Evolutionary conservation across 2,329 filamentous ascomycete species (phyloP), one percentile per base, ranked within the genome.

Genomic region (Fusarium duplospermum): DNA sequence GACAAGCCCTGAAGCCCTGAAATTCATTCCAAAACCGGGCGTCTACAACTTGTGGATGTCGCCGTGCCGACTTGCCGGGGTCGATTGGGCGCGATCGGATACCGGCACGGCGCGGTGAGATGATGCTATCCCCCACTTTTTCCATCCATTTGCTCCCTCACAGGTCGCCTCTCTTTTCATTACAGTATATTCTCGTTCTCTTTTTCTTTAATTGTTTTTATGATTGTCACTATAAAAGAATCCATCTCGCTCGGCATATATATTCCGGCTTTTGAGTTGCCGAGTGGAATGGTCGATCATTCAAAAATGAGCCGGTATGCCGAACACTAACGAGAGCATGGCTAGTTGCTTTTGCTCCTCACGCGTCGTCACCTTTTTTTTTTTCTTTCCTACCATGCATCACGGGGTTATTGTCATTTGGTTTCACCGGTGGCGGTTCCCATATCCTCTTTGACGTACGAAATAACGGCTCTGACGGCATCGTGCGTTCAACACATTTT

Each of bases 71-170:
- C 77, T 77, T 78, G 74, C 76, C 76, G 76, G 76, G 76, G 73
- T 78, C 74, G 69, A 78, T 77, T 78, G 76, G 76, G 67, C 56
- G 71, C 72, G 73, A 77, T 78, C 76, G 76, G 76, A 76, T 78
- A 78, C 72, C 76, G 76, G 76, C 76, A 78, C 76, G 70, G 70
- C 76, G 76, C 76, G 76, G 76, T 78, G 75, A 78, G 76, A 76
- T 78, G 76, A 77, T 77, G 71, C 74, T 77, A 76, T 77, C 63
- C 63, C 68, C 74, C 76, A 75, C 76, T 75, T 69, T 70, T 35
- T 24, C 20, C 20, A 29, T 40, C 22, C 3, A 14, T 60, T 45
- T 22, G 18, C 16, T 47, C 29, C 22, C 61, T 16, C 40, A n/a
- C n/a, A n/a, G n/a, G 31, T 40, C 11, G 10, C 22, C 9, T 33